Percentiles rank a stretch among this genome's conserved stretches.
Conservation (phyloP, 2,329 filamentous ascomycete species). For the Sordariomycetes sp. region DNA sequence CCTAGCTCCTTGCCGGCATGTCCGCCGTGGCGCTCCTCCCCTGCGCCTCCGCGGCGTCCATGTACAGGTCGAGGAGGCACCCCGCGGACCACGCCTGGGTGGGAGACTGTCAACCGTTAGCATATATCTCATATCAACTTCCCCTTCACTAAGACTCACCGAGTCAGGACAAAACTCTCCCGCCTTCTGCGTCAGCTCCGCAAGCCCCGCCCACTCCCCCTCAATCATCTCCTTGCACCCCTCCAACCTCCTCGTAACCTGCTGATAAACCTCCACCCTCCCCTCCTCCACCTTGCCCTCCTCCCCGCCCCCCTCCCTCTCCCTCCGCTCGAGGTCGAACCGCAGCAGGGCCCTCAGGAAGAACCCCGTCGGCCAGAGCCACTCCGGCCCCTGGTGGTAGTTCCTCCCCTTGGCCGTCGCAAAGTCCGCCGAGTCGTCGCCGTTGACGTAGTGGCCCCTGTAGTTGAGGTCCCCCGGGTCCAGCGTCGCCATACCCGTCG, state of each 20-base stretch:
- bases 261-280: slow-evolving; percentile 82
- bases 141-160: slow-evolving; percentile 46
- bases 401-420: slow-evolving; percentile 89
- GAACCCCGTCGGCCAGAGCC: slow-evolving; percentile 95
- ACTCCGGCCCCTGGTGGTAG: slow-evolving; percentile 97
- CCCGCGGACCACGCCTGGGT: slow-evolving; percentile 95
- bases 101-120: slow-evolving; percentile 51
- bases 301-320: background rate
- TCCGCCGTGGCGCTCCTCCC: slow-evolving; percentile 7
- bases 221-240: slow-evolving; percentile 82
- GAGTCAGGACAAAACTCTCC: slow-evolving; percentile 81
- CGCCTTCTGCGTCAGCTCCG: slow-evolving; percentile 86
- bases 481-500: slow-evolving; percentile 89
- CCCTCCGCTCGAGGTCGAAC: slow-evolving; percentile 70
- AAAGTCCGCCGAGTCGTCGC: slow-evolving; percentile 85
- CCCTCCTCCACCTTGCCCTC: slow-evolving; percentile 57
- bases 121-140: slow-evolving; percentile 8
- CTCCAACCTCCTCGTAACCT: slow-evolving; percentile 72
- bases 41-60: slow-evolving; percentile 63
- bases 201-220: slow-evolving; percentile 80
- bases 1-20: background rate
- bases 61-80: slow-evolving; percentile 90
- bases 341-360: slow-evolving; percentile 85
- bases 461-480: slow-evolving; percentile 91
- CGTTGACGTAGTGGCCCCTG: slow-evolving; percentile 88